Conservation (phyloP, 306 rosid genomes). For the Prunus salicina region DNA sequence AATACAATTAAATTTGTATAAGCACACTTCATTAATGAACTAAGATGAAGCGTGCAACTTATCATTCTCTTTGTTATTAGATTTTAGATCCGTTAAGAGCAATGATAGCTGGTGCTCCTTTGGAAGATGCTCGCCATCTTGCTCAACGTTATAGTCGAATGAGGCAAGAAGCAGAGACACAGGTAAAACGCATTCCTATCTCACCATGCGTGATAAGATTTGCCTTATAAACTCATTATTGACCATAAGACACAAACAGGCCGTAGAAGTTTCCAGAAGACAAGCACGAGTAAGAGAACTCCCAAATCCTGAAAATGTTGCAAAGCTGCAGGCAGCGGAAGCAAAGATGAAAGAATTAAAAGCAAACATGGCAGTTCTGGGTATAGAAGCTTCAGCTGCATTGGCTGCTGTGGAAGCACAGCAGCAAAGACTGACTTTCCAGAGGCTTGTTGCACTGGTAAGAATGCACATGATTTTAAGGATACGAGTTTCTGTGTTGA, state of each 20-base stretch:
- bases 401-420: constrained; percentile 95
- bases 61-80: constrained; percentile 41
- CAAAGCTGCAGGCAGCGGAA: constrained; percentile 89
- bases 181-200: constrained; percentile 32
- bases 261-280: constrained; percentile 72
- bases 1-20: neutral
- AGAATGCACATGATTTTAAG: constrained; percentile 24
- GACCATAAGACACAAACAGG: constrained; percentile 50
- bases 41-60: constrained; percentile 20
- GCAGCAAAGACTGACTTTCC: constrained; percentile 94
- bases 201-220: constrained; percentile 7
- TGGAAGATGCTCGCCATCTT: constrained; percentile 99
- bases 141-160: constrained; percentile 94
- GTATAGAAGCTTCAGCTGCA: constrained; percentile 92
- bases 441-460: constrained; percentile 98
- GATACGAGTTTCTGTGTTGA: constrained; percentile 14
- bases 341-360: constrained; percentile 79
- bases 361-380: constrained; percentile 91
- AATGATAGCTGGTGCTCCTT: constrained; percentile 76
- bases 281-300: constrained; percentile 75
- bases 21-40: neutral
- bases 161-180: constrained; percentile 95
- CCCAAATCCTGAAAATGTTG: constrained; percentile 74
- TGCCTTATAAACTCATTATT: constrained; percentile 18
- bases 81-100: constrained; percentile 94